A percentile compares a stretch with the other conserved stretches of the same genome.
Conservation (phyloP, 768 basidiomycete species). For the Lentinula sp. region DNA sequence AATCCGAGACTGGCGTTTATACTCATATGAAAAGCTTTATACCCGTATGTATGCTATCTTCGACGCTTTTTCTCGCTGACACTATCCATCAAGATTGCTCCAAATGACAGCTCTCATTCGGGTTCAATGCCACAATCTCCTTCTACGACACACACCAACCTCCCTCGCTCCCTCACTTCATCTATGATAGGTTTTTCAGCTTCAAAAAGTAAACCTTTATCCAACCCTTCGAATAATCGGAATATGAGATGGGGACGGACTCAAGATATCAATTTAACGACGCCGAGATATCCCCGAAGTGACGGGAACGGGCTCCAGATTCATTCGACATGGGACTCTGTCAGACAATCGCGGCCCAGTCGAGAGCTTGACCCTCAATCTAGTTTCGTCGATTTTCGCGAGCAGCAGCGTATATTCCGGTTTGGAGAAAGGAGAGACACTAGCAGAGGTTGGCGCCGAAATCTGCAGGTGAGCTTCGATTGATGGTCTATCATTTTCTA, state of each 20-base stretch:
- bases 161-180: not conserved
- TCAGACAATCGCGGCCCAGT: not conserved
- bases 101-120: not conserved
- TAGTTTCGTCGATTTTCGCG: not conserved
- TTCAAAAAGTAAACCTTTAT: not conserved
- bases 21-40: constrained; percentile 2
- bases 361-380: not conserved
- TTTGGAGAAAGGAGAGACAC: not conserved
- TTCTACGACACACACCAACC: constrained; percentile 15
- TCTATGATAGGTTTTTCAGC: not conserved
- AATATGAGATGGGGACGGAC: not conserved
- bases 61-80: not conserved
- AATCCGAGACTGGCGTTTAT: not conserved
- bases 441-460: not conserved
- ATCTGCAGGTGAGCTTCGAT: not conserved
- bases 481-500: not conserved
- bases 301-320: not conserved
- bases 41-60: not conserved
- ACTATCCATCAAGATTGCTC: not conserved
- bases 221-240: not conserved
- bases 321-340: not conserved
- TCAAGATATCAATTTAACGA: not conserved
- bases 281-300: not conserved
- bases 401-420: not conserved
- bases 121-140: constrained; percentile 22